Base-by-base conservation (phyloP, 345 rosid species). In the Ceriops zippeliana region DNA sequence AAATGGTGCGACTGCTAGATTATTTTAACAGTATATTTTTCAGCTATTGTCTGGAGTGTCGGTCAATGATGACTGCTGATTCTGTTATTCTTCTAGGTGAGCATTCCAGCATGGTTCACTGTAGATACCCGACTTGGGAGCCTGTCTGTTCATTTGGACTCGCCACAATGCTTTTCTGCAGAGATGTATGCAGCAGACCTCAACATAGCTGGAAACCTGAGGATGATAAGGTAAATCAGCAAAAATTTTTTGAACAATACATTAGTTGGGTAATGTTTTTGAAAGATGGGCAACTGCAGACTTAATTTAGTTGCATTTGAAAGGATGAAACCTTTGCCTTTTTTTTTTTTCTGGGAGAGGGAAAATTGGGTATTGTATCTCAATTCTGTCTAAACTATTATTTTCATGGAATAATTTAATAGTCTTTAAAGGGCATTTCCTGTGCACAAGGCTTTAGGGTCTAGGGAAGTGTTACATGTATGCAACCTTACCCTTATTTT, bases 121-220 rank as follows among this genome's bases (percentile, higher is more conserved):
- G 91, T 89, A 78, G 99, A 96, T 77, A 84, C 96, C 27, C 83
- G 96, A 83, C 96, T 92, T 75, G 98, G 99, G 71, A 85, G 95
- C 81, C 86, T 96, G 84, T 90, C 98, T 58, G 61, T 92, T 67
- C 98, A 96, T 85, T 85, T 96, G 84, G 99, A 96, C 68, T 89
- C 95, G 11, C 98, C 99, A 30, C 99, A 96, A 71, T 96, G 99
- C 87, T 96, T 96, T 80, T 83, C 97, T 15, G 99, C 99, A 0
- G 98, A 92, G 84, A 90, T 96, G 99, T 96, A 96, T 85, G 87
- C 98, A 30, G 91, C 86, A 58, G 99, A 96, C 79, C 95, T 96
- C 67, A 87, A 81, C 82, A 92, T 92, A 66, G 75, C 86, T 62
- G 99, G 76, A 84, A 92, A 74, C 89, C 99, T 54, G 99, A 96